These are phyloP conservation scores for Cucumis sativus DNA, from an alignment of 306 rosid genomes.

Conservation along the genomic window Cucumber_9930_V3 NC_026660.2:29513001-29513500, in stretches of 20 bases:
- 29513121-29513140: neutral
- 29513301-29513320: neutral
- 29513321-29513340: neutral
- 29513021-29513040: neutral
- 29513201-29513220: neutral
- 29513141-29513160: neutral
- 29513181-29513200: neutral
- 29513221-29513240: neutral
- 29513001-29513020: neutral
- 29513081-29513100: neutral
- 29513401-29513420: neutral
- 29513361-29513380: neutral
- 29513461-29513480: neutral
- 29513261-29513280: neutral
- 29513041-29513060: neutral
- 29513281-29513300: neutral
- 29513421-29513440: neutral
- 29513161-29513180: neutral
- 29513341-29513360: too few species aligned
- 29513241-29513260: neutral
- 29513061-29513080: neutral
- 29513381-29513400: neutral
- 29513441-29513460: neutral
- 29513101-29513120: neutral
- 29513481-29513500: neutral